These are phyloP conservation scores for Ambrosia hybrid DNA, from an alignment of 140 eudicot species.

Conservation along the genomic window DNA sequence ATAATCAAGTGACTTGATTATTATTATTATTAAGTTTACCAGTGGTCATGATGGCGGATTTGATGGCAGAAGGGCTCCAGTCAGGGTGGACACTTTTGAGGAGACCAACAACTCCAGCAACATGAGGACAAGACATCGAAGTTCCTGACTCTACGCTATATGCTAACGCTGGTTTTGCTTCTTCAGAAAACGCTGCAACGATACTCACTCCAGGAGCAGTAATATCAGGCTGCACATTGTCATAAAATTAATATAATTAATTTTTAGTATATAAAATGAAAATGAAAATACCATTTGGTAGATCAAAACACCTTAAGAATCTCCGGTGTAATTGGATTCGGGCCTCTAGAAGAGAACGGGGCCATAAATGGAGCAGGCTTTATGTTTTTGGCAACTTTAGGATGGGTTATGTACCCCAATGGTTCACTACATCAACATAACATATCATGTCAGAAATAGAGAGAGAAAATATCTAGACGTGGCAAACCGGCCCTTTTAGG, in stretches of 20 bases:
- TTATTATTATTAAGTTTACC: constrained; percentile 28
- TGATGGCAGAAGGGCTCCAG: constrained; percentile 67
- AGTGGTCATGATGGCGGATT: constrained; percentile 72
- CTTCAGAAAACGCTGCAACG: constrained; percentile 54
- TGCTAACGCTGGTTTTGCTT: constrained; percentile 21
- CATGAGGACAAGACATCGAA: constrained; percentile 80
- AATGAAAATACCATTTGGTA: background rate
- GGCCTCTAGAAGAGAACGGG: constrained; percentile 57
- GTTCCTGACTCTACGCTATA: constrained; percentile 53
- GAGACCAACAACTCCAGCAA: constrained; percentile 59
- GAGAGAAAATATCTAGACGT: too few species aligned
- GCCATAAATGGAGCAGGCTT: constrained; percentile 60
- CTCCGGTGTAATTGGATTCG: constrained; percentile 44
- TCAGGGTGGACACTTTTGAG: constrained; percentile 53
- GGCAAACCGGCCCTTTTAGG: too few species aligned
- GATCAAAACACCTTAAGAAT: constrained; percentile 51
- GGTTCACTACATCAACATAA: constrained; percentile 37
- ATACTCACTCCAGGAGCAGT: constrained; percentile 74
- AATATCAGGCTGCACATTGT: constrained; percentile 58
- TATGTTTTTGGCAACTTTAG: constrained; percentile 16
- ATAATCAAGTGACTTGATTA: too few species aligned
- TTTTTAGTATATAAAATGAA: background rate
- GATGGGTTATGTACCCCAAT: constrained; percentile 38
- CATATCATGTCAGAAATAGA: background rate
- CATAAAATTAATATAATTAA: background rate